Conservation (phyloP, 2,329 filamentous ascomycete genomes). For the Ophiostoma sp. region DNA sequence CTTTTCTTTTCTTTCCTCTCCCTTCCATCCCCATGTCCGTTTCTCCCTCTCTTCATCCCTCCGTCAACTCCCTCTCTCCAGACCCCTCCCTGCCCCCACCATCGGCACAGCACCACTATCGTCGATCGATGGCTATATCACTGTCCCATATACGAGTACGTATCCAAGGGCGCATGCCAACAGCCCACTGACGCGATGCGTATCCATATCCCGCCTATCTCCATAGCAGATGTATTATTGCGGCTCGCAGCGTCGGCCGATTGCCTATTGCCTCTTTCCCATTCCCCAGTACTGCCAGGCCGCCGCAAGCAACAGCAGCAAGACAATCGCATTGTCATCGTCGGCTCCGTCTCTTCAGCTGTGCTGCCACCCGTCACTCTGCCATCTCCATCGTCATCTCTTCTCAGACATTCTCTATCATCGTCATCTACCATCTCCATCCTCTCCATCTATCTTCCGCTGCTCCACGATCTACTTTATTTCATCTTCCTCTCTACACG, state of each 20-base stretch:
- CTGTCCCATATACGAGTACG: not conserved
- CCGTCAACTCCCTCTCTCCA: not conserved
- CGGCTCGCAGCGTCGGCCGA: not conserved
- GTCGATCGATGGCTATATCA: not conserved
- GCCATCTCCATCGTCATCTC: not conserved
- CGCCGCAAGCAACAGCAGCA: not conserved
- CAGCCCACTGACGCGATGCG: too few relatives aligned
- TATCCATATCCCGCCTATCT: too few relatives aligned
- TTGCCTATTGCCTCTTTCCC: not conserved
- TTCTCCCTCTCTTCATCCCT: not conserved
- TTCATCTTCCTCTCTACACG: too few relatives aligned
- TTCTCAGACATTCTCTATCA: not conserved
- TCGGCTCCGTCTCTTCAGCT: not conserved
- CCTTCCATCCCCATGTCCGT: not conserved
- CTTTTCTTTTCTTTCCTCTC: not conserved
- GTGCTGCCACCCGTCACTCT: not conserved
- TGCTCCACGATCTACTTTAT: not conserved
- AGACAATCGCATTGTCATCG: not conserved
- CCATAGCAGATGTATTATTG: too few relatives aligned
- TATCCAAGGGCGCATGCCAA: too few relatives aligned
- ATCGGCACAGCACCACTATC: not conserved
- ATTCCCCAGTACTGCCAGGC: not conserved
- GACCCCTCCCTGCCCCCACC: slow-evolving; percentile 3
- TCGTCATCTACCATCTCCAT: not conserved
- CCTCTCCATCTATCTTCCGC: not conserved